Base-by-base conservation (phyloP, 2,329 filamentous ascomycete species). In the Xylaria hypoxylon region DNA sequence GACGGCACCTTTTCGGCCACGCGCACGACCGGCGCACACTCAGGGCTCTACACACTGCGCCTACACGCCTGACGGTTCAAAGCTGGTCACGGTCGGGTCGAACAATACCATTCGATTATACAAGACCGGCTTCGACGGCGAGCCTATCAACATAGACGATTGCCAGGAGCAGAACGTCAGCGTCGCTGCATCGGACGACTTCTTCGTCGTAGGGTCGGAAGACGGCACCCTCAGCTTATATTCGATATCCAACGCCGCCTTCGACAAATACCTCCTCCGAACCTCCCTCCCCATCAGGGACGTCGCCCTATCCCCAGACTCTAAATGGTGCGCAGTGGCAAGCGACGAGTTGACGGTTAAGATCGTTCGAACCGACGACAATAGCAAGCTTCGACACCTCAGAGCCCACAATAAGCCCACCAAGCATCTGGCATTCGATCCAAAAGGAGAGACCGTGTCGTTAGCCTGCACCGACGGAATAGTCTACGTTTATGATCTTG, bases 151-250 rank as follows among this genome's bases (percentile, higher is more conserved):
- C 64, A 91, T 99, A 63, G 95, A 98, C 77, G 93, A 97, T 70
- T 93, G 91, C 61, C 91, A 92, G 67, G 95, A 97, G 72, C 91
- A 92, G 70, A 97, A 97, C 76, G 85, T 92, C 22, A 89, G 91
- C 35, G 88, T 98, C 24, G 91, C 89, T 33, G 89, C 93, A 22
- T 88, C 89, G 40, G 87, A 95, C 76, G 88, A 91, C 67, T 94
- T 92, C 79, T 97, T 97, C 77, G 88, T 98, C 50, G 89, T 93
- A 68, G 96, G 94, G 31, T 92, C 93, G 22, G 95, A 99, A 79
- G 94, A 98, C 80, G 96, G 96, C 75, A 96, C 92, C n/a, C 93
- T 99, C 74, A 97, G 92, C 83, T 89, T 94, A 73, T 99, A 96
- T 82, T 92, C 92, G n/a, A 85, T 97, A 56, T 85, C 87, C 63